phyloP scores from a whole-genome alignment of 257 asterid species.

The Ocimum tenuiflorum region DNA sequence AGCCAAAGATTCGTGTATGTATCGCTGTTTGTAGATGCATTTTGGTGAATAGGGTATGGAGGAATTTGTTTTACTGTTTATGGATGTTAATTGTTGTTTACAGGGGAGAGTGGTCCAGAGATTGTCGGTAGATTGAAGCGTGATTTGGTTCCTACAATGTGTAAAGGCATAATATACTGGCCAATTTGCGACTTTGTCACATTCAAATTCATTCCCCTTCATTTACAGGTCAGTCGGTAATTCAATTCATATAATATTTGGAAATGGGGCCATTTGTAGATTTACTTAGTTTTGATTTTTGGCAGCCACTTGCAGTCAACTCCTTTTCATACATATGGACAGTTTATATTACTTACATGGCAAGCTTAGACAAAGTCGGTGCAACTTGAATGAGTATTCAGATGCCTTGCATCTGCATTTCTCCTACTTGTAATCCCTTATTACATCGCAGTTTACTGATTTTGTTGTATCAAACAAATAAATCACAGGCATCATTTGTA shows the following conservation, averaged over 20 bases:
- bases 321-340: constrained; percentile 78
- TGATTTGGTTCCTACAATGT: constrained; percentile 61
- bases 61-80: too few species aligned
- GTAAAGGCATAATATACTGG: constrained; percentile 71
- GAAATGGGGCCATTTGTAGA: too few species aligned
- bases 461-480: background rate
- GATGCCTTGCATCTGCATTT: background rate
- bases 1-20: too few species aligned
- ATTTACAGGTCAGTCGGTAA: constrained; percentile 76
- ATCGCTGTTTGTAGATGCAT: too few species aligned
- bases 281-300: constrained; percentile 11
- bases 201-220: constrained; percentile 80
- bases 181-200: constrained; percentile 79
- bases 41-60: too few species aligned
- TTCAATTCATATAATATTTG: too few species aligned
- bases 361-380: constrained; percentile 51
- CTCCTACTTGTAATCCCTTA: background rate
- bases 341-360: constrained; percentile 75
- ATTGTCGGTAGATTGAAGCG: constrained; percentile 74
- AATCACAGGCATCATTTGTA: too few species aligned
- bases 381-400: background rate
- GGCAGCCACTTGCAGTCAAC: constrained; percentile 81
- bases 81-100: constrained; percentile 8
- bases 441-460: background rate
- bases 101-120: constrained; percentile 74